A percentile compares a stretch with the other conserved stretches of the same genome.
phyloP scores from a whole-genome alignment of 352 stramenopile genomes.

The Aphanomyces euteiches region DNA sequence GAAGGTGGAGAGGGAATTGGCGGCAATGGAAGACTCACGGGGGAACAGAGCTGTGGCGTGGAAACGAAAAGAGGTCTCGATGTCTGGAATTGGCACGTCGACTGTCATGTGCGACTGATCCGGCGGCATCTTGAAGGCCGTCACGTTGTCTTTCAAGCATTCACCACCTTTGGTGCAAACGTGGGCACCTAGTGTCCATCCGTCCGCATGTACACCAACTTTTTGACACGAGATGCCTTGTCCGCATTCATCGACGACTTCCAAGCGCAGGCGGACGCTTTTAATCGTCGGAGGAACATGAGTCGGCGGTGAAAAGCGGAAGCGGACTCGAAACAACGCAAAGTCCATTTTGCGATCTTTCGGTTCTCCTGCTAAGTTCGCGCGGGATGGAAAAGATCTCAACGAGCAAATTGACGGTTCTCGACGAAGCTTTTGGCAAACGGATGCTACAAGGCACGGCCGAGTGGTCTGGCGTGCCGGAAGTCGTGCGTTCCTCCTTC shows the following conservation, averaged over 20 bases:
- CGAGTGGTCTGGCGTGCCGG: slow-evolving; percentile 46
- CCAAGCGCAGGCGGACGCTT: not conserved
- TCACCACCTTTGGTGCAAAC: too few species aligned
- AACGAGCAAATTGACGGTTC: slow-evolving; percentile 27
- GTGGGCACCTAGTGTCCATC: too few species aligned
- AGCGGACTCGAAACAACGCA: slow-evolving; percentile 15
- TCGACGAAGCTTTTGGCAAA: slow-evolving; percentile 43
- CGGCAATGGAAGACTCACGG: not conserved
- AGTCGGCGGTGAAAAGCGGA: slow-evolving; percentile 13
- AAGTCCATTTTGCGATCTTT: not conserved
- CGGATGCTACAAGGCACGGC: slow-evolving; percentile 38
- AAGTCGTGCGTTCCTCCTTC: slow-evolving; percentile 55
- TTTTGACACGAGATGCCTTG: not conserved
- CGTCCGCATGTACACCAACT: too few species aligned
- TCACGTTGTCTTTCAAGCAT: too few species aligned
- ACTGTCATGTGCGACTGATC: not conserved
- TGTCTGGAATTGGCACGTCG: not conserved
- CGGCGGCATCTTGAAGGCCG: not conserved
- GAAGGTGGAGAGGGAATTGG: not conserved
- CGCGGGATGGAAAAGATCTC: not conserved
- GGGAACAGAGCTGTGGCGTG: not conserved
- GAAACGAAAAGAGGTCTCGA: not conserved
- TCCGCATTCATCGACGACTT: slow-evolving; percentile 22
- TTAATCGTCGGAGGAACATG: not conserved
- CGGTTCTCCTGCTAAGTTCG: not conserved